Evolutionary conservation across 2,329 filamentous ascomycete species (phyloP).

Genomic region (Phyllosticta paracitricarpa): DNA sequence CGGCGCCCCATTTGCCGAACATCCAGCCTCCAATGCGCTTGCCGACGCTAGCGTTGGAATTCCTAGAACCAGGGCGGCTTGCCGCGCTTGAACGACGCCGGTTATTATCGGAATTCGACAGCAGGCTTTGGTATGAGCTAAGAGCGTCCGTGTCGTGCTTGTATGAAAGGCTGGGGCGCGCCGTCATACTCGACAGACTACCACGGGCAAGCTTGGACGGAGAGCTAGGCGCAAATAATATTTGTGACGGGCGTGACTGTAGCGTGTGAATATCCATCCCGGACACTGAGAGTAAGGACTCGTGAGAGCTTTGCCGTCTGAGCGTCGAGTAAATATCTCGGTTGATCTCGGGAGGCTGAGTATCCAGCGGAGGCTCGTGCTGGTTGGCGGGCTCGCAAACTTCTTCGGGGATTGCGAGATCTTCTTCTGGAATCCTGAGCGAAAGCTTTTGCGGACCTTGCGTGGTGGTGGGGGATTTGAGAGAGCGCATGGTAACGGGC

Average conservation of each 20-base stretch:
- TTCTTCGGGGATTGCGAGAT: slow-evolving; percentile 1
- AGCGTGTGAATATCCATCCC: slow-evolving; percentile 86
- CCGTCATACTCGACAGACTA: slow-evolving; percentile 34
- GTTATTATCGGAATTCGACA: slow-evolving; percentile 13
- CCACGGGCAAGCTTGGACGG: slow-evolving; percentile 4
- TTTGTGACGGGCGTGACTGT: slow-evolving; percentile 63
- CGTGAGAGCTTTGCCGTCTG: slow-evolving; percentile 59
- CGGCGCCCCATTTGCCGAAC: slow-evolving; percentile 51
- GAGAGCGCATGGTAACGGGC: slow-evolving; percentile 18
- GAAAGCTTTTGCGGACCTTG: slow-evolving; percentile 21
- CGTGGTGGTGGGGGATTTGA: slow-evolving; percentile 11
- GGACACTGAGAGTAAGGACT: slow-evolving; percentile 77
- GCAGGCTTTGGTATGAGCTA: slow-evolving; percentile 43
- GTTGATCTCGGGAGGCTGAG: slow-evolving; percentile 5
- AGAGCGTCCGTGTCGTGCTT: slow-evolving; percentile 41
- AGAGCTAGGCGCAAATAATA: slow-evolving; percentile 45
- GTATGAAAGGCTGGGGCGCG: slow-evolving; percentile 15
- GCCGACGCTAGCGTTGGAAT: slow-evolving; percentile 16
- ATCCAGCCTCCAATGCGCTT: slow-evolving; percentile 57
- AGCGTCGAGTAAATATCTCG: slow-evolving; percentile 17
- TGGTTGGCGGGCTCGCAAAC: slow-evolving; percentile 18
- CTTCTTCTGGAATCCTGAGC: slow-evolving; percentile 15
- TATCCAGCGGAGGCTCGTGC: not conserved
- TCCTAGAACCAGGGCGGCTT: not conserved
- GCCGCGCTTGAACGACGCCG: not conserved